phyloP scores from a whole-genome alignment of 805 yeast species.

The Saccharomycopsis sp. region DNA sequence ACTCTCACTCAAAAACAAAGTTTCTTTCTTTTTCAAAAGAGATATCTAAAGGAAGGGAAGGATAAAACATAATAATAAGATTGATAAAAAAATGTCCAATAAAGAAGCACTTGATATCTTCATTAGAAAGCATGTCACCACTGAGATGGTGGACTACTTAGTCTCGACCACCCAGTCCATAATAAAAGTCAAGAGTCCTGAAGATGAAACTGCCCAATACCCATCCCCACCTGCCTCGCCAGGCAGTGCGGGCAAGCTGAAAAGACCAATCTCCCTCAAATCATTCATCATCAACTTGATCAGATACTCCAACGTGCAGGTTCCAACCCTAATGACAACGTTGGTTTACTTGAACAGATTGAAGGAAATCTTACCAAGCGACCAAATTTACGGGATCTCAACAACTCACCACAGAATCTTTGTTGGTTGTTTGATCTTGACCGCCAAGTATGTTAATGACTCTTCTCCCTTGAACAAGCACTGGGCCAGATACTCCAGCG shows the following conservation, averaged over 20 bases:
- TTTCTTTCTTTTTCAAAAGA: too few species aligned
- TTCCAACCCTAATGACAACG: constrained; percentile 69
- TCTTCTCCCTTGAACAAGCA: constrained; percentile 69
- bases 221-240: constrained; percentile 32
- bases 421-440: constrained; percentile 61
- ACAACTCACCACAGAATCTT: constrained; percentile 75
- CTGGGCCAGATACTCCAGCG: constrained; percentile 76
- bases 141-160: constrained; percentile 21
- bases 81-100: constrained; percentile 16
- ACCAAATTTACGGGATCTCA: constrained; percentile 63
- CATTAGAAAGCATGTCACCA: constrained; percentile 20
- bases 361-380: constrained; percentile 52
- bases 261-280: constrained; percentile 52
- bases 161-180: constrained; percentile 18
- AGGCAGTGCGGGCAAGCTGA: constrained; percentile 10
- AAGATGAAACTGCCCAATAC: constrained; percentile 15
- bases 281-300: constrained; percentile 65
- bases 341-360: constrained; percentile 58
- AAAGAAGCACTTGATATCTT: constrained; percentile 20
- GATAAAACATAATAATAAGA: not conserved
- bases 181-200: constrained; percentile 19
- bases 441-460: constrained; percentile 70
- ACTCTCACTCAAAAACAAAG: too few species aligned
- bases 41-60: too few species aligned
- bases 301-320: constrained; percentile 68